Evolutionary conservation across 2,329 filamentous ascomycete genomes (phyloP), one percentile per base, ranked within the genome.

Genomic region (Pseudogymnoascus sp.): DNA sequence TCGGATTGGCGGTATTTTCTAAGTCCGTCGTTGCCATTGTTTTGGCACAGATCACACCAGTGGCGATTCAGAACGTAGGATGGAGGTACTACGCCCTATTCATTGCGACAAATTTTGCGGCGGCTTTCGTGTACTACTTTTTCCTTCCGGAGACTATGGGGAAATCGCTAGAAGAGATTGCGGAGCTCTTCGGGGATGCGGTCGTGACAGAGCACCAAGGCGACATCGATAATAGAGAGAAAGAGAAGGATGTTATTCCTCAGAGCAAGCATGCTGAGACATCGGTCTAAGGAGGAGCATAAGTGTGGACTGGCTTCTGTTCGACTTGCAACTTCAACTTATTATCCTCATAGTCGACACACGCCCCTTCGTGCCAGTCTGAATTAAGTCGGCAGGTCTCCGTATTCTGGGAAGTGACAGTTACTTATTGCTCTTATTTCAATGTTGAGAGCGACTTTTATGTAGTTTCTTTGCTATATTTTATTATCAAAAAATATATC

Each of bases 91-190:
- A 77, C 63, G 69, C 73, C 2, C 67, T 78, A 1, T 75, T 77
- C 64, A 77, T 77, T 61, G 69, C 69, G 6, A 69, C 63, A 0
- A 70, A 72, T 33, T 43, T 72, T 11, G 65, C 60, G 0, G 68
- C 70, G 0, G 75, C 74, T 0, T 64, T 73, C 4, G 65, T 76
- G 5, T 76, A 75, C 28, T 76, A 71, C 43, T 69, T 77, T 67
- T 80, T 83, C 70, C 76, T 89, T 65, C 85, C 86, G 65, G 86
- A 88, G 76, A 89, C 87, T 59, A 88, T 88, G 74, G 85, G 85
- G 43, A 77, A 88, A 18, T 83, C 81, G 0, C 79, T 89, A 43
- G 87, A 89, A 73, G 80, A 87, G 69, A 76, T 76, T 66, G 71
- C 67, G 2, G 69, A 66, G 45, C 45, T 69, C 0, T 73, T 74